phyloP scores from a whole-genome alignment of 441 rosid genomes.

The Kokia cookei region DNA sequence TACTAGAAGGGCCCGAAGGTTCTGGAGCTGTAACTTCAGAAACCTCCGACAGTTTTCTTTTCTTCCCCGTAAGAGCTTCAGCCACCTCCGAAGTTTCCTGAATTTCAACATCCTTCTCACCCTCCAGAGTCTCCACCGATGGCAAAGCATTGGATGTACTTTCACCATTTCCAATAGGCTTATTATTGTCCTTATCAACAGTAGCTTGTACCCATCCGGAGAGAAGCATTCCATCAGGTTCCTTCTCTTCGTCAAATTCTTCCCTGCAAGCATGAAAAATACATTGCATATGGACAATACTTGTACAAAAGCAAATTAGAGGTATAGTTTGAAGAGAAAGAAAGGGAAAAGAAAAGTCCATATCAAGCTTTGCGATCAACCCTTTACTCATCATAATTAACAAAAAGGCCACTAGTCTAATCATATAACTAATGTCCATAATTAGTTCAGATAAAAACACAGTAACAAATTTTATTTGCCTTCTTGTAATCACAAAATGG shows the following conservation, averaged over 20 bases:
- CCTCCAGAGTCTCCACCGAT: conserved; percentile 14
- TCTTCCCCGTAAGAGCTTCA: conserved; percentile 34
- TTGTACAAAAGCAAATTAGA: neutral
- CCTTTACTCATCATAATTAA: neutral
- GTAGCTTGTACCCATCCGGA: conserved; percentile 79
- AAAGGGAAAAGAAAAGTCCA: neutral
- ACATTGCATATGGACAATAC: neutral
- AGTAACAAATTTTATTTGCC: neutral
- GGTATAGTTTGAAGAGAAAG: neutral
- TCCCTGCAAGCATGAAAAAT: conserved; percentile 43
- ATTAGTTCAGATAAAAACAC: neutral
- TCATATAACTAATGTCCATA: neutral
- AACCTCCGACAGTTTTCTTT: conserved; percentile 47
- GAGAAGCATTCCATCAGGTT: conserved; percentile 93
- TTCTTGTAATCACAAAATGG: neutral
- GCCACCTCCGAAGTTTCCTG: conserved; percentile 34
- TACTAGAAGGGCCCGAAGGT: conserved; percentile 13
- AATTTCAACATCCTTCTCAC: conserved; percentile 19
- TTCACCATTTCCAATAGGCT: conserved; percentile 41
- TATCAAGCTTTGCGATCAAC: neutral
- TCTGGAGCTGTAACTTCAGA: conserved; percentile 12
- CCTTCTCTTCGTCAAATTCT: conserved; percentile 91
- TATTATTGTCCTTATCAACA: conserved; percentile 40
- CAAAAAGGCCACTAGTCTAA: neutral
- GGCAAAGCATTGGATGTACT: conserved; percentile 28